A percentile compares a stretch with the other conserved stretches of the same genome.
Conservation (phyloP, 2,329 filamentous ascomycete species). For the Colletotrichum trifolii region DNA sequence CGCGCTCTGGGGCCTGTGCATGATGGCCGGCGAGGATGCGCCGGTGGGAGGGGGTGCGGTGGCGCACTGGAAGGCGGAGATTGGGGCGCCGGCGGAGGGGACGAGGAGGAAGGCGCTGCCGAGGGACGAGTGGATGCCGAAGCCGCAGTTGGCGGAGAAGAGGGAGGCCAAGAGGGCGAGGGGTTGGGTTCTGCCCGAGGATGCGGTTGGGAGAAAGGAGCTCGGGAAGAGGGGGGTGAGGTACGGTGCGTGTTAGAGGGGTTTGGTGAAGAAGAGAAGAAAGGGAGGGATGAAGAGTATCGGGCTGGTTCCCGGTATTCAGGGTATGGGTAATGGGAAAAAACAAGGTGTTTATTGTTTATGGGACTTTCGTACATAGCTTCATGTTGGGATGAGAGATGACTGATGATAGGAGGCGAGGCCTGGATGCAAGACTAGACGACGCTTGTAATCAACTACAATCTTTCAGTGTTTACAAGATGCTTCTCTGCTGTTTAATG, state of each 20-base stretch:
- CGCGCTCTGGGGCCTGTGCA: conserved; percentile 82
- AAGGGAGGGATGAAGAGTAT: not conserved
- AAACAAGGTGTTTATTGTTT: not conserved
- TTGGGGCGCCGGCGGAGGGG: conserved; percentile 79
- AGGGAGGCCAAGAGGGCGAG: conserved; percentile 77
- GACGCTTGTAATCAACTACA: conserved; percentile 32
- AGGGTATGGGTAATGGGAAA: conserved; percentile 4
- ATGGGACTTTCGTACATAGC: not conserved
- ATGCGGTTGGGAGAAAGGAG: conserved; percentile 78
- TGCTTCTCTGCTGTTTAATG: too few relatives aligned
- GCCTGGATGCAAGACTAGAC: conserved; percentile 7
- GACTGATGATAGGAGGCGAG: conserved; percentile 15
- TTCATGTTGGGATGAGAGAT: conserved; percentile 1
- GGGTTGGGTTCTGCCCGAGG: conserved; percentile 82
- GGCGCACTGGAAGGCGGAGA: conserved; percentile 74
- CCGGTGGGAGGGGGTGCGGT: conserved; percentile 52
- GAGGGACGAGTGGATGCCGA: conserved; percentile 82
- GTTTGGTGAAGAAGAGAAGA: conserved; percentile 13
- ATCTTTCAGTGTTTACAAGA: not conserved
- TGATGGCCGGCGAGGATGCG: conserved; percentile 72
- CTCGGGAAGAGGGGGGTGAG: conserved; percentile 73
- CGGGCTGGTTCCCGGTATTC: conserved; percentile 27
- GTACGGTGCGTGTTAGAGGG: conserved; percentile 58
- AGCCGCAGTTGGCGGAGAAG: conserved; percentile 79
- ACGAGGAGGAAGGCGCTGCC: conserved; percentile 76